A percentile compares a stretch with the other conserved stretches of the same genome.
These are phyloP conservation scores for Aspergillus persii DNA, from an alignment of 2,329 filamentous ascomycete species.

Conservation along the genomic window DNA sequence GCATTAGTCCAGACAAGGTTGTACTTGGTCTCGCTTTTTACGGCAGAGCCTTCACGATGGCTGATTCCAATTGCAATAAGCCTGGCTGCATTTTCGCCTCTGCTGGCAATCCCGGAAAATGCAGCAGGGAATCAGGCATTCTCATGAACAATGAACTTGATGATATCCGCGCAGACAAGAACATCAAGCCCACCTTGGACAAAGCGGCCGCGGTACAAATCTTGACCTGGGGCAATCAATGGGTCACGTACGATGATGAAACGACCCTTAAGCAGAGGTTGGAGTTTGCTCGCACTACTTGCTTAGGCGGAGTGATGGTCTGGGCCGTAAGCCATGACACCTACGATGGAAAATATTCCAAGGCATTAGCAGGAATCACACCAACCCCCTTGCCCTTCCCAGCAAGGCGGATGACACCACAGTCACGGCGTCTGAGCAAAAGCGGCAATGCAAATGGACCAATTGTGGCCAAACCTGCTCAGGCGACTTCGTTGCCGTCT, in stretches of 20 bases:
- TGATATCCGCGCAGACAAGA: constrained; percentile 23
- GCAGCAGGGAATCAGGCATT: constrained; percentile 28
- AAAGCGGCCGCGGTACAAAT: constrained; percentile 26
- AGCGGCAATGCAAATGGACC: constrained; percentile 4
- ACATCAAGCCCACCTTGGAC: constrained; percentile 13
- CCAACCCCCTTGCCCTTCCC: background rate
- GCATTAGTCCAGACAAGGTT: constrained; percentile 26
- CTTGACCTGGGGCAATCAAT: constrained; percentile 28
- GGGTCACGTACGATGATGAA: constrained; percentile 32
- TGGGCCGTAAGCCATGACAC: constrained; percentile 15
- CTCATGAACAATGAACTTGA: constrained; percentile 36
- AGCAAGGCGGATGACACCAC: background rate
- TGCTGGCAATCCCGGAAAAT: constrained; percentile 26
- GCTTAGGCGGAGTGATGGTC: constrained; percentile 30
- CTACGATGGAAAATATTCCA: background rate
- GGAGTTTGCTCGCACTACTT: constrained; percentile 29
- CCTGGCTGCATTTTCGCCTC: constrained; percentile 31
- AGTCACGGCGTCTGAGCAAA: background rate
- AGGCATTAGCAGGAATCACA: background rate
- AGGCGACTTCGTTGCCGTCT: background rate
- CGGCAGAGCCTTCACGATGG: constrained; percentile 19
- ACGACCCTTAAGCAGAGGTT: constrained; percentile 35
- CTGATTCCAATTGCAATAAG: constrained; percentile 19
- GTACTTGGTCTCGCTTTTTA: constrained; percentile 31
- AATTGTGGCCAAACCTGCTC: constrained; percentile 2